These are phyloP conservation scores for Botrytis elliptica DNA, from an alignment of 2,329 filamentous ascomycete genomes.

Conservation along the genomic window DNA sequence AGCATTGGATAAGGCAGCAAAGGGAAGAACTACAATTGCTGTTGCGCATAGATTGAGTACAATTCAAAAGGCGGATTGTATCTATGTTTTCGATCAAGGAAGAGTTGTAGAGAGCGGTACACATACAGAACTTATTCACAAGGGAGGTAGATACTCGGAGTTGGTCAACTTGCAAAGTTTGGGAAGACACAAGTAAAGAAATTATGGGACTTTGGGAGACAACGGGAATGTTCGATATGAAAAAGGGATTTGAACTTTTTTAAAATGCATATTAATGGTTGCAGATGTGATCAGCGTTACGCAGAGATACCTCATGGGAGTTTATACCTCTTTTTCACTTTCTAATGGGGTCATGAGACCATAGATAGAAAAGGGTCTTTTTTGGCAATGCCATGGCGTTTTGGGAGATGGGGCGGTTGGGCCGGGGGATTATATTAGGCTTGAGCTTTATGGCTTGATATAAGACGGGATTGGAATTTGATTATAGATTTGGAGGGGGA, in stretches of 20 bases:
- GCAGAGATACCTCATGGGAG: constrained; percentile 5
- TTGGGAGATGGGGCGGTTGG: no score
- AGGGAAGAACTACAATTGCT: constrained; percentile 86
- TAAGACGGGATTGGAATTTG: not conserved
- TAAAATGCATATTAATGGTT: not conserved
- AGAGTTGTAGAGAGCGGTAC: constrained; percentile 81
- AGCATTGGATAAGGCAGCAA: constrained; percentile 76
- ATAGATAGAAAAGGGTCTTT: not conserved
- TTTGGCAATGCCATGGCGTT: constrained; percentile 11
- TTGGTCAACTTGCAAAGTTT: constrained; percentile 78
- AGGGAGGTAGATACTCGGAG: constrained; percentile 72
- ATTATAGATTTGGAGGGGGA: not conserved
- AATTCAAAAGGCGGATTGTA: constrained; percentile 90
- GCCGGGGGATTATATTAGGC: not conserved
- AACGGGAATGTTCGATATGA: not conserved
- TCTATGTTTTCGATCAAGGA: constrained; percentile 95
- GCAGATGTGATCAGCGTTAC: not conserved
- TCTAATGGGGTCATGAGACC: not conserved
- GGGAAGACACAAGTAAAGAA: constrained; percentile 46
- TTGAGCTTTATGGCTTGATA: not conserved
- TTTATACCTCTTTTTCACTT: not conserved
- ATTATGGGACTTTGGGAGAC: not conserved
- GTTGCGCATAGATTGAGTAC: constrained; percentile 91
- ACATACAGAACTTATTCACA: constrained; percentile 69
- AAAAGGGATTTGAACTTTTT: not conserved